Evolutionary conservation across 2,329 filamentous ascomycete genomes (phyloP), one percentile per base, ranked within the genome.

Genomic region (Colletotrichum destructivum): DNA sequence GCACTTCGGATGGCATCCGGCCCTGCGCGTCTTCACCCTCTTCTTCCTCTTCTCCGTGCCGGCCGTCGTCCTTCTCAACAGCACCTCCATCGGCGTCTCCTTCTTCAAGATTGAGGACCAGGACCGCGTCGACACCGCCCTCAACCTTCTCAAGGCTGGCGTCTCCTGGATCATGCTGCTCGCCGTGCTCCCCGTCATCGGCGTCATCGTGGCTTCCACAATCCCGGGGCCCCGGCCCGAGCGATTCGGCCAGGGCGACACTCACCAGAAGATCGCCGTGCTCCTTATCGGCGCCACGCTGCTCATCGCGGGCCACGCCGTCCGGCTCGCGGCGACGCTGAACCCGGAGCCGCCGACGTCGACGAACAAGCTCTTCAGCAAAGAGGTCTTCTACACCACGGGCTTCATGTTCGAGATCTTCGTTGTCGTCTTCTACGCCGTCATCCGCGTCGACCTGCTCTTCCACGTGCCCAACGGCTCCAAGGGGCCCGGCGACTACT

Each of bases 371-470:
- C 75, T 82, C 66, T 81, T 80, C 38, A 76, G 76, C 56, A 80
- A 77, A 42, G 71, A 77, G 1, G 76, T 77, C 0, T 82, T 83
- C 59, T 83, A 83, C 72, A 74, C 77, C 18, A 81, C 81, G 21
- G 74, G 76, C 23, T 83, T 82, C 65, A 71, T 76, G 16, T 64
- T 82, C 4, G 81, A 83, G 38, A 75, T 79, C 2, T 69, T 78
- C 4, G 76, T 77, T 0, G 77, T 79, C 2, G 71, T 73, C 12
- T 70, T 76, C 2, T 79, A 79, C 57, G 78, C 78, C 3, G 73
- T 74, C 11, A 64, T 74, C 2, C 77, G 79, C n/a, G 71, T 81
- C 31, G 79, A 81, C 46, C 59, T 77, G 4, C 54, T 77, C 12
- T 81, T 79, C 72, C 77, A 80, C 72, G 72, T 81, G 5, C 79